Evolutionary conservation across 2,329 filamentous ascomycete species (phyloP), one percentile per base, ranked within the genome.

Genomic region (Tolypocladium endophyticum): DNA sequence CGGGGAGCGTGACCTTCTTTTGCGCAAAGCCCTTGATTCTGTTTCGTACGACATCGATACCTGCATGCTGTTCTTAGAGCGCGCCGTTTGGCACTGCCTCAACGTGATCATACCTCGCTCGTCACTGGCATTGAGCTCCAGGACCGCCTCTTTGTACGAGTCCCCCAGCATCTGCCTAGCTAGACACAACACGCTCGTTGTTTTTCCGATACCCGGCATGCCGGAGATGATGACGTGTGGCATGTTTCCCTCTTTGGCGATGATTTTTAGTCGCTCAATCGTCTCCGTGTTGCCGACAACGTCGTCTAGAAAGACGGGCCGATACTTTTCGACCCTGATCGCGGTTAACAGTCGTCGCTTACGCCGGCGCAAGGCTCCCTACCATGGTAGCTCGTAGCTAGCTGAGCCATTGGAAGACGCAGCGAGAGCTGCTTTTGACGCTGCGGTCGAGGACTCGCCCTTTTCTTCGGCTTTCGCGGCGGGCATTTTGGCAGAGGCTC

Each of bases 181-280:
- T 55, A 99, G 84, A 72, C 94, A 97, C 62, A 97, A 79, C 59
- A 99, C 87, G 59, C 92, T 96, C 0, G 94, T 97, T 4, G 94
- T 99, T 80, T 99, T 99, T 74, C 94, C 94, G 70, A 97, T 99
- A 70, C 94, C 94, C 25, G 94, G 94, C 92, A 96, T 97, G 61
- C 94, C 94, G n/a, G 91, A 96, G 69, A 99, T 97, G 75, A 99
- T 97, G 70, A 99, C 86, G 76, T 99, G 94, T 2, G 94, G 94
- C 92, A 99, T 97, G 76, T 99, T 99, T 67, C 94, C 94, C 77
- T 97, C 94, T 74, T 92, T 94, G 55, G 94, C 92, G 68, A 99
- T 97, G 69, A 99, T 97, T 73, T 97, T 97, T 68, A 99, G 80
- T 59, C 94, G 89, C 74, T 97, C 93, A 68, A 99, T 92, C 1